Evolutionary conservation across 106 monocot genomes (phyloP).

Genomic region (Acorus calamus): DNA sequence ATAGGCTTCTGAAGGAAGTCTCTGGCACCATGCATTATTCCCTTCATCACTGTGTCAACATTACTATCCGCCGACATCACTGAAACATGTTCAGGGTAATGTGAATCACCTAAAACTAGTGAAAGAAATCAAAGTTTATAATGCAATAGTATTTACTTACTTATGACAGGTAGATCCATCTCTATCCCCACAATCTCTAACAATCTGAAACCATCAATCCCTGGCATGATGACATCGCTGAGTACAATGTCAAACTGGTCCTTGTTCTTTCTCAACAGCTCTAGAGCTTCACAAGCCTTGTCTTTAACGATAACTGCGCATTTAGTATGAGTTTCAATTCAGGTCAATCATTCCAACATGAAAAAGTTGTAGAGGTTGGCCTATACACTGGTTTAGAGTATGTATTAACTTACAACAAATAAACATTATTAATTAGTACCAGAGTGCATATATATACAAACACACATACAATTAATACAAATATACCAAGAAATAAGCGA

Average conservation of each 20-base stretch:
- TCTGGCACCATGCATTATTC: constrained; percentile 23
- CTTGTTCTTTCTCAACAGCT: constrained; percentile 20
- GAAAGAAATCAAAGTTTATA: not conserved
- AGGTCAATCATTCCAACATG: too few relatives aligned
- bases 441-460: too few relatives aligned
- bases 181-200: constrained; percentile 18
- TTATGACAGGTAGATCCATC: constrained; percentile 27
- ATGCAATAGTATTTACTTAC: constrained; percentile 9
- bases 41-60: constrained; percentile 19
- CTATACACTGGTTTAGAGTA: too few relatives aligned
- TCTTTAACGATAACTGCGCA: constrained; percentile 18
- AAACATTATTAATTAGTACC: too few relatives aligned
- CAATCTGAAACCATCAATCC: constrained; percentile 33
- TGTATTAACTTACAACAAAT: too few relatives aligned
- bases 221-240: constrained; percentile 35
- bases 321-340: too few relatives aligned
- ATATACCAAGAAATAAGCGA: too few relatives aligned
- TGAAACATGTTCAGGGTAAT: constrained; percentile 4
- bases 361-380: too few relatives aligned
- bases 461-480: too few relatives aligned
- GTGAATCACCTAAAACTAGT: not conserved
- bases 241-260: constrained; percentile 23
- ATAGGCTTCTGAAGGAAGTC: constrained; percentile 29
- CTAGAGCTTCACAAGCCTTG: constrained; percentile 12
- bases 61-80: constrained; percentile 26